Base-by-base conservation (phyloP, 2,329 filamentous ascomycete species). In the Ustilaginoidea virens region DNA sequence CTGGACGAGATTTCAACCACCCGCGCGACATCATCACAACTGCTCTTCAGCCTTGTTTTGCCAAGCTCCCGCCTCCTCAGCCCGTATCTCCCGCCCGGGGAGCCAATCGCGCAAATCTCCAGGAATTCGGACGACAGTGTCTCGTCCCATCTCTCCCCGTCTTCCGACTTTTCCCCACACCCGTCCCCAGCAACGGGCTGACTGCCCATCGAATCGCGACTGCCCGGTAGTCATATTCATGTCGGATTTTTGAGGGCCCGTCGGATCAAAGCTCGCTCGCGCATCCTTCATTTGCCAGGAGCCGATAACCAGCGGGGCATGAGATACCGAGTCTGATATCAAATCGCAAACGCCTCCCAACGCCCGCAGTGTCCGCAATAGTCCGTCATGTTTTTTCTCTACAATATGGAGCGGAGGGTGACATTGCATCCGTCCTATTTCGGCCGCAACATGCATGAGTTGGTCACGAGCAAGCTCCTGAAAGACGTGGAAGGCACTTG, bases 351-450 rank as follows among this genome's bases (percentile, higher is more conserved):
- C n/a, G n/a, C n/a, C n/a, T n/a, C n/a, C n/a, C n/a, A n/a, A n/a
- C n/a, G n/a, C n/a, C n/a, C n/a, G n/a, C n/a, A n/a, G n/a, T n/a
- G n/a, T n/a, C n/a, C n/a, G n/a, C n/a, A n/a, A n/a, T n/a, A n/a
- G n/a, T n/a, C 38, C 55, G 59, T 38, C 44, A 98, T 98, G 90
- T 98, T 96, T 58, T 98, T 98, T 63, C 80, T 98, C 40, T 83
- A 93, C 58, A 87, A 93, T 51, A 78, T 96, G 56, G 85, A 93
- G 60, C 85, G 87, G 51, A 79, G 82, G 49, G 86, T 96, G 46
- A 86, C 83, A 43, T 71, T 98, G 47, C 90, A 98, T 51, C 90
- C 90, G 17, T 96, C 87, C 9, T 98, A 92, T 61, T 96, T 98
- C 51, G 86, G 86, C 33, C 78, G 82, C 38, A 83, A 90, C 50